Base-by-base conservation (phyloP, 495 filamentous ascomycete genomes). In the Achaetomiella virescens region DNA sequence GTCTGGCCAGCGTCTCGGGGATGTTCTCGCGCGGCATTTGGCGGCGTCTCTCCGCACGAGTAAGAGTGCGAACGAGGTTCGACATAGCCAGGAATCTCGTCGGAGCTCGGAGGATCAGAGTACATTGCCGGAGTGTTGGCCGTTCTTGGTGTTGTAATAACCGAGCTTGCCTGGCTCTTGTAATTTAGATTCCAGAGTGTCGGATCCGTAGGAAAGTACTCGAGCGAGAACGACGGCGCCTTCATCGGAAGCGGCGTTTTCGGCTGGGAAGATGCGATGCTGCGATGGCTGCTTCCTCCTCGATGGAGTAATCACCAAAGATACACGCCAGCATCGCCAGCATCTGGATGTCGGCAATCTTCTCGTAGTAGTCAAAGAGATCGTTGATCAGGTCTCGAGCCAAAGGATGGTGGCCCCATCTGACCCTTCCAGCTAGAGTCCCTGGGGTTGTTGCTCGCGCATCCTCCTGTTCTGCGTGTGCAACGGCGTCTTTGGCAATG, bases 241-340 rank as follows among this genome's bases (percentile, higher is more conserved):
- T 84, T 84, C 77, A 84, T 81, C 8, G 80, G 74, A 18, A 86
- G 72, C 7, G 82, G 84, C 27, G 79, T 80, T 54, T 83, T 73
- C 20, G 80, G 72, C 43, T 72, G 72, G 9, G 63, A 44, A 76
- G 72, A 31, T 71, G 70, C 6, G 72, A 67, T 43, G 77, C 77
- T 12, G 71, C 70, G 45, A 75, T 73, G 24, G 72, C 70, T 31
- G 76, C 69, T n/a, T 72, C 70, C 51, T 81, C 73, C 45, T 78
- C 70, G 5, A 75, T 64, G 0, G 68, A 66, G 7, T 83, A 77
- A 54, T 95, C 88, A 47, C 83, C 83, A 52, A 97, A 85, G 42
- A 96, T 84, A 65, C 91, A 95, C 1, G 91, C 86, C 12, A 97
- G 79, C 91, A 96, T 95, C 33, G 90, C 92, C 17, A 96, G 76